phyloP scores from a whole-genome alignment of 2,329 filamentous ascomycete genomes.

The Sclerotinia borealis region DNA sequence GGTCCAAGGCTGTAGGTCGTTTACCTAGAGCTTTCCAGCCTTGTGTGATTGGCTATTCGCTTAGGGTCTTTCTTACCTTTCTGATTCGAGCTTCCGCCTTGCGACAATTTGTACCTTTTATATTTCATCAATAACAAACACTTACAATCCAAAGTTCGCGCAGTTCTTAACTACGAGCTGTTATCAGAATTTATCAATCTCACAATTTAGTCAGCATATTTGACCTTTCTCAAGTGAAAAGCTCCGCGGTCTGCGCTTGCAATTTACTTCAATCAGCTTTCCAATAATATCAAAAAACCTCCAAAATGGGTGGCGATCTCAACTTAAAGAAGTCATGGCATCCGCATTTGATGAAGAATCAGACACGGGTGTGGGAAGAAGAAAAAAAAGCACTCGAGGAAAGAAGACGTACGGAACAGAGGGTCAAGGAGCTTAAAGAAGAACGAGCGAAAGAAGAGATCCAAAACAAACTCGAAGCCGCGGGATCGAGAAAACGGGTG shows the following conservation, averaged over 20 bases:
- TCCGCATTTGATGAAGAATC: constrained; percentile 83
- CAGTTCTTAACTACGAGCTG: neutral
- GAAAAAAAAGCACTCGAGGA: constrained; percentile 91
- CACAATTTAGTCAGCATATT: neutral
- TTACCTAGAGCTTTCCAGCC: neutral
- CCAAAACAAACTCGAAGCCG: constrained; percentile 80
- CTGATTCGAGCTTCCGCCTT: neutral
- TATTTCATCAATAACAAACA: neutral
- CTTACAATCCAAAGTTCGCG: neutral
- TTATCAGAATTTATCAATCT: neutral
- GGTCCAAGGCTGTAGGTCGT: constrained; percentile 14
- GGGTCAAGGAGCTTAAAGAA: constrained; percentile 88
- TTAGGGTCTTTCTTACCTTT: neutral
- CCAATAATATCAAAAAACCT: constrained; percentile 23
- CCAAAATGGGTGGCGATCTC: constrained; percentile 85
- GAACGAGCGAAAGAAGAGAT: constrained; percentile 90
- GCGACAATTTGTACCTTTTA: neutral
- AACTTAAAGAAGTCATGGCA: constrained; percentile 97
- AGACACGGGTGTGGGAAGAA: constrained; percentile 82
- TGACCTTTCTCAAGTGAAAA: neutral
- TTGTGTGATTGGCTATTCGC: constrained; percentile 8
- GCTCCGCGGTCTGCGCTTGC: no score
- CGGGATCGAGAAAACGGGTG: constrained; percentile 72
- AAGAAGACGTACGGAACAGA: constrained; percentile 86
- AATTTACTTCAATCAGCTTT: neutral